Percentiles rank a stretch among this genome's conserved stretches.
phyloP scores from a whole-genome alignment of 306 rosid species.

The Spatholobus suberectus region DNA sequence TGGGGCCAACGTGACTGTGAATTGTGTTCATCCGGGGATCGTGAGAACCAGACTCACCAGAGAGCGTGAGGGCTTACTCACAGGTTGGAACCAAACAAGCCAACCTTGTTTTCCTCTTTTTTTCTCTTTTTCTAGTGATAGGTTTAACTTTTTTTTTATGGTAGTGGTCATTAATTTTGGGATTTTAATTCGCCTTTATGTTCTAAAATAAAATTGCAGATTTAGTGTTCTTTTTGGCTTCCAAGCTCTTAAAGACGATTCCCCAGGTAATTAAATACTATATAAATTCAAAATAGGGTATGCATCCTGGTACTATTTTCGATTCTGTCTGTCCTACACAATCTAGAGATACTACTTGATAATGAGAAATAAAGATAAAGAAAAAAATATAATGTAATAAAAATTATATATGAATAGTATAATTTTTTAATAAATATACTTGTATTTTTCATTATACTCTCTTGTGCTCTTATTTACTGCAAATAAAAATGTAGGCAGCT shows the following conservation, averaged over 20 bases:
- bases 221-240: constrained; percentile 81
- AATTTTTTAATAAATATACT: no score
- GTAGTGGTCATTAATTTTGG: background rate
- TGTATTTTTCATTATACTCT: no score
- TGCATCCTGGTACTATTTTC: background rate
- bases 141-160: background rate
- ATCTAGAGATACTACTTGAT: background rate
- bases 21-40: constrained; percentile 94
- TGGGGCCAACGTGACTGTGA: constrained; percentile 82
- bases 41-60: constrained; percentile 90
- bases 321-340: background rate
- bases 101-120: background rate
- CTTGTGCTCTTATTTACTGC: background rate
- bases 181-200: background rate
- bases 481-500: constrained; percentile 65
- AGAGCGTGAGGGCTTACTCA: constrained; percentile 87
- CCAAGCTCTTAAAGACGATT: constrained; percentile 85
- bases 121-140: background rate
- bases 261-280: constrained; percentile 68
- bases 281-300: background rate
- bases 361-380: background rate
- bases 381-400: background rate
- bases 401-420: background rate
- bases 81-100: constrained; percentile 53
- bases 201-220: constrained; percentile 56